Base-by-base conservation (phyloP, 2,329 filamentous ascomycete species). In the Ophiostoma perfectum region DNA sequence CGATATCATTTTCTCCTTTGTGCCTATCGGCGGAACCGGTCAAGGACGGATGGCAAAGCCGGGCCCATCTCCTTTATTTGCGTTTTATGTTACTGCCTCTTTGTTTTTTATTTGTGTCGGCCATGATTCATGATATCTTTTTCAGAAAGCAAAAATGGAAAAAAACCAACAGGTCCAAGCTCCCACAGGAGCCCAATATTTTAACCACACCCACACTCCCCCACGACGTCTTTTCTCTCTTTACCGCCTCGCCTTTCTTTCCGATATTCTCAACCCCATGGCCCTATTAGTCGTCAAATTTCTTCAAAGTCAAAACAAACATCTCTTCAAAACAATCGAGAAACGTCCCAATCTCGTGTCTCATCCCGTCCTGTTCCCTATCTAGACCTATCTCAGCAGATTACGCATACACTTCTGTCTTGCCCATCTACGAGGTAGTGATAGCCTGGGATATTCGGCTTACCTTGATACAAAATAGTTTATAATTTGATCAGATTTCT, bases 161-260 rank as follows among this genome's bases (percentile, higher is more conserved):
- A 67, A 66, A 71, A 70, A 69, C 42, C 65, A 70, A 64, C 60
- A 58, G 64, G 52, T 64, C 44, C 49, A 67, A 44, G 63, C 62
- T 68, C 47, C 63, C 63, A 47, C 58, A 65, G 42, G 71, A 80
- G 76, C 81, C 76, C 79, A 80, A 75, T 76, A 80, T 75, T 80
- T 75, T 70, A 67, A 42, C 65, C 66, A 55, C 64, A 66, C 65
- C 44, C 70, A 65, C 71, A 74, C 70, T 71, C 73, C 73, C 72
- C 49, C 58, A 55, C 39, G 60, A 63, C 60, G 60, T 63, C n/a
- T 65, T 64, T 60, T 65, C 64, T 69, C 45, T 70, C 64, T 67
- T 67, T 66, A 63, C 66, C 68, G 67, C 68, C 67, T 74, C 69
- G 73, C 70, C 70, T 73, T 75, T 75, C 74, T 45, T 69, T 71